Evolutionary conservation across 805 yeast species (phyloP).

Genomic region (Candida vaughaniae): DNA sequence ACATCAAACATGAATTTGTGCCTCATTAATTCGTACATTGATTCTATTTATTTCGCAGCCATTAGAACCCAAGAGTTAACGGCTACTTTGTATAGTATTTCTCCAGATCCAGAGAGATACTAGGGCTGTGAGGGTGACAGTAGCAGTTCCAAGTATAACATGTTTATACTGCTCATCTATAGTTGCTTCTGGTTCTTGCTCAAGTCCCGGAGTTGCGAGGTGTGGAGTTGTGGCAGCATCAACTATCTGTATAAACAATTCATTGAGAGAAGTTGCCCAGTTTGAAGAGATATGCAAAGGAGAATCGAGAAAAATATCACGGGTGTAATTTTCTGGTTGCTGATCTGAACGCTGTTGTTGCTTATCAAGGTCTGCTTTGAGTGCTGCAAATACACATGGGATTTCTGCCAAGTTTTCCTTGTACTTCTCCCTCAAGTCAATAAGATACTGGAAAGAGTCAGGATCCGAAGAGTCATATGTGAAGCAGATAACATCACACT

Average conservation of each 20-base stretch:
- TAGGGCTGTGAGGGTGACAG: conserved; percentile 63
- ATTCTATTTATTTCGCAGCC: no score
- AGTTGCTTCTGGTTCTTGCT: conserved; percentile 59
- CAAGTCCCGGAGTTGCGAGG: conserved; percentile 68
- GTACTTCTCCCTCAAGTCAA: conserved; percentile 63
- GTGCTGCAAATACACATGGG: conserved; percentile 86
- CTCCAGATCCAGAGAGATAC: conserved; percentile 67
- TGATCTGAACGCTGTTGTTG: conserved; percentile 86
- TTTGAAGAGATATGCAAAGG: conserved; percentile 89
- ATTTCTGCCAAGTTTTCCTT: conserved; percentile 57
- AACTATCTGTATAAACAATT: conserved; percentile 80
- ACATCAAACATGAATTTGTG: no score
- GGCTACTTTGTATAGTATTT: conserved; percentile 31
- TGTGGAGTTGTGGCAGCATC: conserved; percentile 85
- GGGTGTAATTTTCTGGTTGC: conserved; percentile 86
- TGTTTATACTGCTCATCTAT: conserved; percentile 52
- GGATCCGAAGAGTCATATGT: conserved; percentile 96
- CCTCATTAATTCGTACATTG: no score
- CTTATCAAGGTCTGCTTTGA: conserved; percentile 92
- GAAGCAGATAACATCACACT: conserved; percentile 88
- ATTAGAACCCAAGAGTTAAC: not conserved
- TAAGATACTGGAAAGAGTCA: conserved; percentile 82
- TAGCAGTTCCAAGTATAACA: conserved; percentile 63
- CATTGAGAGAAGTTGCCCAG: conserved; percentile 86
- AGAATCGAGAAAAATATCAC: conserved; percentile 62